Percentiles rank a stretch among this genome's conserved stretches.
Evolutionary conservation across 805 yeast genomes (phyloP).

Genomic region (Myxozyma monticola): DNA sequence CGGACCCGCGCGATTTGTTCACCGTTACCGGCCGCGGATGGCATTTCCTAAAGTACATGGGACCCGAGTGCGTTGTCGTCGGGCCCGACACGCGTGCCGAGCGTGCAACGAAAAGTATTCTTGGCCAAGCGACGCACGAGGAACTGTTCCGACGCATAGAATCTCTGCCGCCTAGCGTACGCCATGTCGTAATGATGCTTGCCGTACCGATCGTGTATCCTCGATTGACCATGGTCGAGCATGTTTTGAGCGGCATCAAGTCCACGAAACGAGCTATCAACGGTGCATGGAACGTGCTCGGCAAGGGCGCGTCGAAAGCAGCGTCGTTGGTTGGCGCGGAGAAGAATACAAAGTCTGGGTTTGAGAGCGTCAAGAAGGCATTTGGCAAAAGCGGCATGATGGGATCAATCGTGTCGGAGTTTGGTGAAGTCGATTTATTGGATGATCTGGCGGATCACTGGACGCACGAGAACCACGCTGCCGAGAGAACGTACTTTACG

Average conservation of each 20-base stretch:
- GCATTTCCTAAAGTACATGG: slow-evolving; percentile 71
- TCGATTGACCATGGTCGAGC: slow-evolving; percentile 86
- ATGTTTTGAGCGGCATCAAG: slow-evolving; percentile 52
- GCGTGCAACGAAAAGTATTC: slow-evolving; percentile 61
- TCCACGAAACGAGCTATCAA: slow-evolving; percentile 40
- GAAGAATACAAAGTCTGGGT: slow-evolving; percentile 29
- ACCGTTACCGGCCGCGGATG: slow-evolving; percentile 63
- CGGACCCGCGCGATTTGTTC: slow-evolving; percentile 28
- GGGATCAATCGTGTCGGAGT: slow-evolving; percentile 80
- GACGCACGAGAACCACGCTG: slow-evolving; percentile 87
- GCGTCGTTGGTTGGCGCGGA: slow-evolving; percentile 62
- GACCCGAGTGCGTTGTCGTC: slow-evolving; percentile 65
- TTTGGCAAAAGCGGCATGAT: slow-evolving; percentile 46
- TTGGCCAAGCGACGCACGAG: slow-evolving; percentile 57
- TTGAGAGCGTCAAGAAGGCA: slow-evolving; percentile 37
- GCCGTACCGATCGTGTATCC: slow-evolving; percentile 98
- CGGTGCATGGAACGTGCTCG: slow-evolving; percentile 29
- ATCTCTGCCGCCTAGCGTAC: slow-evolving; percentile 59
- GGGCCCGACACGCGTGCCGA: slow-evolving; percentile 96
- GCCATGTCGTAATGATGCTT: slow-evolving; percentile 77
- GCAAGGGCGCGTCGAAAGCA: slow-evolving; percentile 37
- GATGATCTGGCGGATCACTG: slow-evolving; percentile 96
- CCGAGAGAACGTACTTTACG: slow-evolving; percentile 74
- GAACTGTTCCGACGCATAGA: slow-evolving; percentile 59
- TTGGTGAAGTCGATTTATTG: slow-evolving; percentile 84